Base-by-base conservation (phyloP, 306 rosid species). In the Datisca glomerata region DNA sequence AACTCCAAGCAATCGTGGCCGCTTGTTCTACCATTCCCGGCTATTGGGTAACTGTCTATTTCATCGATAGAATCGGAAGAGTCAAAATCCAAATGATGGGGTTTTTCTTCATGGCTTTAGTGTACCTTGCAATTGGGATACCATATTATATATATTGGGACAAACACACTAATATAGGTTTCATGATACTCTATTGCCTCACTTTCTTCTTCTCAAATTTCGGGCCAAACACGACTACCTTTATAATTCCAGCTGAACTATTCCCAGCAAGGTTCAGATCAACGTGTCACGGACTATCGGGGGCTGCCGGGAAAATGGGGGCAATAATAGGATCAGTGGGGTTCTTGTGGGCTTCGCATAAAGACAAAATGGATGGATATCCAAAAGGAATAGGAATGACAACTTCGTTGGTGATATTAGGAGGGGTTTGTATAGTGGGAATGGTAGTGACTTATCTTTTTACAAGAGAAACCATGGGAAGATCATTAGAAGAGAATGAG, bases 171-270 rank as follows among this genome's bases (percentile, higher is more conserved):
- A 24, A 68, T 3, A 7, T 0, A 0, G 72, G 84, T 0, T 79
- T 79, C 56, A 49, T 85, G 57, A 21, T 71, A 21, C 63, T 79
- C 18, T 85, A 79, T 15, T 72, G 76, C 6, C 79, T 85, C 43
- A 70, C 86, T 5, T 79, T 85, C 53, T 85, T 85, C 73, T 85
- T 79, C 43, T 64, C 93, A 2, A 85, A 85, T 24, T 85, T 85
- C 11, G 95, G 95, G n/a, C 95, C 95, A 12, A 85, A 85, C 64
- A 79, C 95, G n/a, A 84, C 95, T 2, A 79, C 92, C 7, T 84
- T 76, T 18, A 73, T 84, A 3, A 69, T 79, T 41, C 93, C 93
- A 0, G 93, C 93, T 0, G 93, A 85, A 33, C 93, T 85, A 4
- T 76, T 85, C 12, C 95, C 93, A 0, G 93, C 95, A 1, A 57